A percentile compares a stretch with the other conserved stretches of the same genome.
phyloP scores from a whole-genome alignment of 2,329 filamentous ascomycete species.

The Macrophomina phaseolina region DNA sequence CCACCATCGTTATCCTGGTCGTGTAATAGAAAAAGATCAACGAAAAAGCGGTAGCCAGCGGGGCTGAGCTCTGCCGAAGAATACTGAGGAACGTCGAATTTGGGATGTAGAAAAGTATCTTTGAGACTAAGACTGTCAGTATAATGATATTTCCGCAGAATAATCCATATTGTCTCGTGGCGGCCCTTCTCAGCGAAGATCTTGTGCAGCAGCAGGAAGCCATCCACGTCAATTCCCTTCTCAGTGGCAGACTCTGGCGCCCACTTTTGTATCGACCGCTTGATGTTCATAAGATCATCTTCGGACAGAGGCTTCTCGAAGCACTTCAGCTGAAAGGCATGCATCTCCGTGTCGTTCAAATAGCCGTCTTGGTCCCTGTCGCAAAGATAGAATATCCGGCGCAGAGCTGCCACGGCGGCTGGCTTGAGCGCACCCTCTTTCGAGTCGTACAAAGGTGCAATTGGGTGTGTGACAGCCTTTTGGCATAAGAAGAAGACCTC shows the following conservation, averaged over 20 bases:
- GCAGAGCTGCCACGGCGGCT: slow-evolving; percentile 82
- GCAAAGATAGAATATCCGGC: slow-evolving; percentile 91
- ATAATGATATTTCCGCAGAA: slow-evolving; percentile 92
- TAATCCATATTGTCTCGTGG: slow-evolving; percentile 98
- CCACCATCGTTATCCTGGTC: slow-evolving; percentile 98
- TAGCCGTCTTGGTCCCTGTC: slow-evolving; percentile 96
- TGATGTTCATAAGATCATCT: slow-evolving; percentile 89
- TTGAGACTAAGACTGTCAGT: slow-evolving; percentile 93
- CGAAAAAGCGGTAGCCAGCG: slow-evolving; percentile 94
- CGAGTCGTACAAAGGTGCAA: slow-evolving; percentile 94
- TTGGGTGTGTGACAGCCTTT: slow-evolving; percentile 96
- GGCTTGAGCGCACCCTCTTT: slow-evolving; percentile 89
- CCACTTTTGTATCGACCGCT: slow-evolving; percentile 77
- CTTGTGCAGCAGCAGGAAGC: slow-evolving; percentile 91
- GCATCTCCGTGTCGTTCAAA: slow-evolving; percentile 87
- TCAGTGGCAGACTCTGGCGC: slow-evolving; percentile 67
- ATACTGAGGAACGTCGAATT: slow-evolving; percentile 90
- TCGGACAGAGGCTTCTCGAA: slow-evolving; percentile 85
- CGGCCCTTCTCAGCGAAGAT: slow-evolving; percentile 96
- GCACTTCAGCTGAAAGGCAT: slow-evolving; percentile 87
- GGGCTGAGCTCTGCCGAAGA: slow-evolving; percentile 94
- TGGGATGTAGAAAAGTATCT: slow-evolving; percentile 89
- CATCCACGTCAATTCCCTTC: slow-evolving; percentile 78
- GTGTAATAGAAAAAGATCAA: slow-evolving; percentile 91
- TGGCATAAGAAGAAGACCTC: slow-evolving; percentile 96